Base-by-base conservation (phyloP, 257 asterid species). In the Thymus mandschuricus region DNA sequence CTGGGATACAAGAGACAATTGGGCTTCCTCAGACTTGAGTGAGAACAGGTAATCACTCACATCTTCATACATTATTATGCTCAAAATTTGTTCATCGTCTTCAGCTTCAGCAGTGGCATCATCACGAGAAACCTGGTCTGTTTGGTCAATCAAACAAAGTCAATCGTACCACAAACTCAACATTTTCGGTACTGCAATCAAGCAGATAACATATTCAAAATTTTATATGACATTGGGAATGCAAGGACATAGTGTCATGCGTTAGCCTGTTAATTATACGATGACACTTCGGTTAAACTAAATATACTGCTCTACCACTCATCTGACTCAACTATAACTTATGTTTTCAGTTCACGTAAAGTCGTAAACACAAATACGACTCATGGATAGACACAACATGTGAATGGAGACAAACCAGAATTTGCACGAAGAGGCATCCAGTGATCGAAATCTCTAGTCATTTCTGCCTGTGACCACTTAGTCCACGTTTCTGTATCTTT, bases 41-140 rank as follows among this genome's bases (percentile, higher is more conserved):
- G 99, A 92, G 88, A 92, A 95, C 77, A 92, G 75, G 75, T 84
- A 88, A 73, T 92, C 99, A 72, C 88, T 73, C 81, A 95, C 92
- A 66, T 95, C 99, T 83, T 95, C 99, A 66, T 74, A 89, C 71
- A 87, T 58, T 81, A 91, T 85, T 66, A 80, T 83, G 81, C 96
- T 83, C 81, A 86, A 81, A 64, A 91, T 92, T 79, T 92, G 95
- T 50, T 88, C 96, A 72, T 95, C 97, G n/a, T 78, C 90, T 72
- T 80, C 91, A 10, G 73, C 86, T 68, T 85, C 87, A 66, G 75
- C 88, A 57, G 78, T 74, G 54, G 66, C 81, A 66, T 65, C 81
- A 51, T 74, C 76, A 15, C 45, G 78, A 49, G 81, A 72, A 84
- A 41, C 71, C 51, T 55, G 79, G 73, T 66, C 90, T 87, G 88